Base-by-base conservation (phyloP, 345 rosid species). In the Punica granatum region DNA sequence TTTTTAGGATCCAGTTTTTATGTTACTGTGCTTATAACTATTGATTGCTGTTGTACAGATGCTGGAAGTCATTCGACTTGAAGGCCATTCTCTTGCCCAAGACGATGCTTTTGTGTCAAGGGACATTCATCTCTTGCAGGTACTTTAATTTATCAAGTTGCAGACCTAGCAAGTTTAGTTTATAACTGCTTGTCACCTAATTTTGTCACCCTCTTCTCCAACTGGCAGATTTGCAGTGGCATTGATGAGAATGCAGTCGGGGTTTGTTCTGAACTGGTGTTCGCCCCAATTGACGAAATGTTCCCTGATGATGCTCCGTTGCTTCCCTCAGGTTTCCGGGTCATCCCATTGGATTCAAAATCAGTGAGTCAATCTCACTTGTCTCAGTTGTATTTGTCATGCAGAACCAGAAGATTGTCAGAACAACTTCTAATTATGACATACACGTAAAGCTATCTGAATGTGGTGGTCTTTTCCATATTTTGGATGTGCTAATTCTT, bases 211-310 rank as follows among this genome's bases (percentile, higher is more conserved):
- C 61, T 26, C 30, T 28, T 26, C 34, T 56, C 18, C 34, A 51
- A 26, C 39, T 70, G 65, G 59, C 83, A 95, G 99, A 87, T 90
- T 53, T 95, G 97, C 66, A 86, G 97, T 25, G 99, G 99, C 67
- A 83, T 90, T 72, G 99, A 95, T 28, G 98, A 92, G 73, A 88
- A 84, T 80, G 90, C 96, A 14, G 90, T 87, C 12, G 98, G 98
- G 70, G 87, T 90, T 42, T 90, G 98, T 80, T 83, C 99, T 0
- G 98, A 95, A 60, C 92, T 95, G 31, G 85, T 95, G 51, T 95
- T 88, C 78, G 98, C 99, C 25, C 99, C 99, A 6, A 95, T 95
- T 39, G 97, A 95, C 70, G 99, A 95, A 73, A 87, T 87, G 96
- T 95, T 95, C 69, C 98, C 96, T 0, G 98, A 95, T 79, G 97